Conservation (phyloP, 2,329 filamentous ascomycete genomes). For the Aureobasidium sp. region DNA sequence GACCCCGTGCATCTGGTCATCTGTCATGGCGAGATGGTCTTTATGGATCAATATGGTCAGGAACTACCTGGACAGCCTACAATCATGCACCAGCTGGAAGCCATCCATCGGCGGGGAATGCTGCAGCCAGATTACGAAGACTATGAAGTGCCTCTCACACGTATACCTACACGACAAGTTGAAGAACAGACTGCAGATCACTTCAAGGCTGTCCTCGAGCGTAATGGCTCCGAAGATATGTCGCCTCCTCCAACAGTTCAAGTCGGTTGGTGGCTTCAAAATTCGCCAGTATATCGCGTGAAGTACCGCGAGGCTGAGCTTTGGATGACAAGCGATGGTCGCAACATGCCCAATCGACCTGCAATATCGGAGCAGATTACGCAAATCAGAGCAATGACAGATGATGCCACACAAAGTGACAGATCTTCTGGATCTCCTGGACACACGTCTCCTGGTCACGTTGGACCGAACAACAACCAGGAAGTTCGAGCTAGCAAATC, state of each 20-base stretch:
- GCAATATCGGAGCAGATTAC: background rate
- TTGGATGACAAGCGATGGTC: slow-evolving; percentile 8
- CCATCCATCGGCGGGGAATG: background rate
- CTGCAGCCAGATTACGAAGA: slow-evolving; percentile 1
- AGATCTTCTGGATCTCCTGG: background rate
- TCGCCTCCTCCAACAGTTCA: background rate
- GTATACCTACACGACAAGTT: background rate
- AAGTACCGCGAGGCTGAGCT: slow-evolving; percentile 4
- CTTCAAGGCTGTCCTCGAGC: background rate
- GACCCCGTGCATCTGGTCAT: slow-evolving; percentile 11
- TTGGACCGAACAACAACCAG: background rate
- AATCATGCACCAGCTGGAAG: background rate
- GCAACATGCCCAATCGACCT: slow-evolving; percentile 8
- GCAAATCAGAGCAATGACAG: background rate
- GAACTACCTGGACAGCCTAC: background rate
- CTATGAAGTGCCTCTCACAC: slow-evolving; percentile 2
- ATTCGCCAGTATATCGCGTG: slow-evolving; percentile 1
- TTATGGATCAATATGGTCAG: slow-evolving; percentile 10
- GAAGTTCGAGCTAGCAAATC: background rate
- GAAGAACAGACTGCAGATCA: background rate
- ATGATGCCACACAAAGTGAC: background rate
- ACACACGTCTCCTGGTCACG: background rate
- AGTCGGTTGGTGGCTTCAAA: slow-evolving; percentile 8
- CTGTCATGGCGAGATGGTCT: slow-evolving; percentile 7
- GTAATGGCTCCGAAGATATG: background rate